Percentiles rank a stretch among this genome's conserved stretches.
phyloP scores from a whole-genome alignment of 108 stramenopile species.

The Nitzschia sp. region DNA sequence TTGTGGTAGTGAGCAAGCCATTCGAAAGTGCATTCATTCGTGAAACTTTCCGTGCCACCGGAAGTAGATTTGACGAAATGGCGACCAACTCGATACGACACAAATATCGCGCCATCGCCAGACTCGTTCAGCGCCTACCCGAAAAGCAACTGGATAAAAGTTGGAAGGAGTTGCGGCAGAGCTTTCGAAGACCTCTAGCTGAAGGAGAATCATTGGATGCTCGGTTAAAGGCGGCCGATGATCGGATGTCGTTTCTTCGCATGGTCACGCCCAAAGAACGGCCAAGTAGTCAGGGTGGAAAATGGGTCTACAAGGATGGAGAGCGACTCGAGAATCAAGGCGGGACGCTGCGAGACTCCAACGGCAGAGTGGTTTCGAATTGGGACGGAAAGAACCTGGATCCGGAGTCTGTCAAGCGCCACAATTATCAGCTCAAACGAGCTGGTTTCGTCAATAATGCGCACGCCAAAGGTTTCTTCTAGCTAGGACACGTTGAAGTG shows the following conservation, averaged over 20 bases:
- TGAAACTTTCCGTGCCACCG: too few species aligned
- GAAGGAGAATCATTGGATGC: conserved; percentile 38
- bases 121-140: conserved; percentile 55
- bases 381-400: conserved; percentile 84
- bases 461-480: conserved; percentile 86
- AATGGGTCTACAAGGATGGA: conserved; percentile 57
- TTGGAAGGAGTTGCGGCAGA: conserved; percentile 53
- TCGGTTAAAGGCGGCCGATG: conserved; percentile 65
- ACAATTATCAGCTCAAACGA: conserved; percentile 62
- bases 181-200: conserved; percentile 50
- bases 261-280: conserved; percentile 70
- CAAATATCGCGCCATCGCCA: conserved; percentile 57
- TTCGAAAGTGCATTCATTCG: too few species aligned
- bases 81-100: conserved; percentile 14
- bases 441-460: conserved; percentile 80
- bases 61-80: neutral
- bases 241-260: conserved; percentile 66
- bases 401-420: conserved; percentile 70
- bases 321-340: conserved; percentile 31
- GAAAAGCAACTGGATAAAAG: conserved; percentile 42
- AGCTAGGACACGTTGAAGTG: conserved; percentile 7
- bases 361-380: conserved; percentile 64
- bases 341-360: conserved; percentile 37
- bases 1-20: too few species aligned
- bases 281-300: conserved; percentile 23